phyloP scores from a whole-genome alignment of 2,329 filamentous ascomycete genomes.

The Clonostachys chloroleuca region DNA sequence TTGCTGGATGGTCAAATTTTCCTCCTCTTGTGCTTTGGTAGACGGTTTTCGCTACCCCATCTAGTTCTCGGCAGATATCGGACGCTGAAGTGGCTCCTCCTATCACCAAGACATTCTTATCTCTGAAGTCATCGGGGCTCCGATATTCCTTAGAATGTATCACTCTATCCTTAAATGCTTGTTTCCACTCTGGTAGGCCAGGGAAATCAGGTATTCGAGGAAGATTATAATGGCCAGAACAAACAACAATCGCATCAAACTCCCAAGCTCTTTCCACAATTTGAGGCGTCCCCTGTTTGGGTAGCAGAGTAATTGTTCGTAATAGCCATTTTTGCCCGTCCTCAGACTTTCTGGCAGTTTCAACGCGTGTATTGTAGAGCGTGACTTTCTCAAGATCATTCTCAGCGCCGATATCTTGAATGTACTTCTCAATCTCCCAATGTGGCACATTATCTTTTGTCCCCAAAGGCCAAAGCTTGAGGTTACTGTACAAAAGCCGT shows the following conservation, averaged over 20 bases:
- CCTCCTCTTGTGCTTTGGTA: slow-evolving; percentile 52
- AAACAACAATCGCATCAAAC: slow-evolving; percentile 64
- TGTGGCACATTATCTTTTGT: slow-evolving; percentile 58
- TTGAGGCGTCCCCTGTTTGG: slow-evolving; percentile 8
- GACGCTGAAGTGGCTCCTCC: slow-evolving; percentile 44
- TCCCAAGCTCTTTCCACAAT: slow-evolving; percentile 7
- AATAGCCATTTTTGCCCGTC: slow-evolving; percentile 42
- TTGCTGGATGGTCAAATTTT: slow-evolving; percentile 50
- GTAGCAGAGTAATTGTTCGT: slow-evolving; percentile 35
- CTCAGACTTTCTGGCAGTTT: slow-evolving; percentile 37
- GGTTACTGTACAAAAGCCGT: slow-evolving; percentile 35
- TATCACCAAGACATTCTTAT: slow-evolving; percentile 45
- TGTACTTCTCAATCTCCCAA: slow-evolving; percentile 50
- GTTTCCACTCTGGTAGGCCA: slow-evolving; percentile 55
- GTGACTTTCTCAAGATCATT: slow-evolving; percentile 45
- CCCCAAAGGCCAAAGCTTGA: slow-evolving; percentile 49
- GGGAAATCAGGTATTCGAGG: slow-evolving; percentile 56
- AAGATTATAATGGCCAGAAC: slow-evolving; percentile 63
- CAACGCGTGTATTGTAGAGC: slow-evolving; percentile 55
- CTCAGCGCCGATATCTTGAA: slow-evolving; percentile 50
- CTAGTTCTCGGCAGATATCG: slow-evolving; percentile 34
- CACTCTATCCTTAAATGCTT: slow-evolving; percentile 43
- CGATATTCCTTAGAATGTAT: slow-evolving; percentile 72
- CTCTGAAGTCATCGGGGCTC: slow-evolving; percentile 49
- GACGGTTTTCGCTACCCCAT: slow-evolving; percentile 25